Percentiles rank a stretch among this genome's conserved stretches.
Evolutionary conservation across 257 asterid genomes (phyloP).

Genomic region (Asclepias syriaca): DNA sequence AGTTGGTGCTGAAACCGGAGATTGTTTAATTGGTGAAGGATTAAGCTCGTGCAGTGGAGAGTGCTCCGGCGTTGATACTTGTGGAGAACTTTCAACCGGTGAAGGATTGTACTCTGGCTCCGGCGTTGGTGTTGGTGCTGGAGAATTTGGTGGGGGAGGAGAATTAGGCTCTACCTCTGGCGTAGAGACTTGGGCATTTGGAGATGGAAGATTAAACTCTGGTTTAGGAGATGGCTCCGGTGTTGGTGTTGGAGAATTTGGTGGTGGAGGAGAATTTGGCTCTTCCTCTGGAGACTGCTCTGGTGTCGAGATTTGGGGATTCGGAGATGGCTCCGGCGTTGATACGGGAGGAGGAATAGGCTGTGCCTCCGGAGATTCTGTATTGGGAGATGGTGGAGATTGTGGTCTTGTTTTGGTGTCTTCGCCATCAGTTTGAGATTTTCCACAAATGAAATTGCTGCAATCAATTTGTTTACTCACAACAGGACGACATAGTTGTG

Average conservation of each 20-base stretch:
- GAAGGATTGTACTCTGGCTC: not conserved
- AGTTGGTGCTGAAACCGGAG: not conserved
- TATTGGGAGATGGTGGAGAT: not conserved
- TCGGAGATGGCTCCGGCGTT: not conserved
- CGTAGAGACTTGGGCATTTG: not conserved
- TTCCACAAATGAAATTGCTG: conserved; percentile 22
- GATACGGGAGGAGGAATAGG: not conserved
- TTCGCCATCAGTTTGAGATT: not conserved
- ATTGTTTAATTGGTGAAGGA: not conserved
- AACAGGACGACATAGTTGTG: conserved; percentile 20
- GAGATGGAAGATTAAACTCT: not conserved
- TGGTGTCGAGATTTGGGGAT: not conserved
- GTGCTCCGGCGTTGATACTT: not conserved
- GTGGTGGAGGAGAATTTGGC: not conserved
- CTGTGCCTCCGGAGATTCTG: not conserved
- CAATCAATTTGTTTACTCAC: conserved; percentile 31
- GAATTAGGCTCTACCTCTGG: not conserved
- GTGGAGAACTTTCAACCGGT: not conserved
- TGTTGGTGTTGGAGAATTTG: not conserved
- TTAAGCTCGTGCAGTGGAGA: not conserved
- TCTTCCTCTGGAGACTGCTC: not conserved
- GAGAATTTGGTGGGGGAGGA: not conserved
- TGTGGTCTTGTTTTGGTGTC: not conserved
- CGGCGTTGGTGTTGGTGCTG: not conserved
- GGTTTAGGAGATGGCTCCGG: not conserved